Conservation (phyloP, 2,329 filamentous ascomycete species). For the Daldinia sp. region DNA sequence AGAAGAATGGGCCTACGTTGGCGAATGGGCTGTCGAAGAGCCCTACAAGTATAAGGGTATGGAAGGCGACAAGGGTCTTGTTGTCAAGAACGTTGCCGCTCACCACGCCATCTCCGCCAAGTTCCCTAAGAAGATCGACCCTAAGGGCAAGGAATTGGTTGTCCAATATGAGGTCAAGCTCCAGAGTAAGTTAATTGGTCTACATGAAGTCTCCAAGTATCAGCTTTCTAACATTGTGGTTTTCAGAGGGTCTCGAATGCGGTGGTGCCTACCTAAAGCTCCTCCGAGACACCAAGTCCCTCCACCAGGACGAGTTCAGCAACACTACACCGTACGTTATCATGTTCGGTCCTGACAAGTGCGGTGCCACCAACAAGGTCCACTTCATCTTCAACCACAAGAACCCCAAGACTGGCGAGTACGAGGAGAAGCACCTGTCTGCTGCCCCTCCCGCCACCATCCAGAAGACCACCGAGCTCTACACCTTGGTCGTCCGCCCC, state of each 20-base stretch:
- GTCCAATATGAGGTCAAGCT: constrained; percentile 99
- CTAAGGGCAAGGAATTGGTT: constrained; percentile 96
- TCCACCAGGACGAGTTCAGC: constrained; percentile 97
- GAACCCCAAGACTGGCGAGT: constrained; percentile 99
- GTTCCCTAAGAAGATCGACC: constrained; percentile 95
- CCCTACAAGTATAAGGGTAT: constrained; percentile 91
- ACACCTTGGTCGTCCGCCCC: constrained; percentile 95
- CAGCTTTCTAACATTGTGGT: constrained; percentile 51
- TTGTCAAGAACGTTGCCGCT: constrained; percentile 97
- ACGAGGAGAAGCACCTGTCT: constrained; percentile 98
- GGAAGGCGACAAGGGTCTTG: constrained; percentile 93
- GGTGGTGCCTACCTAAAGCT: constrained; percentile 99
- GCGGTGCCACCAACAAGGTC: constrained; percentile 98
- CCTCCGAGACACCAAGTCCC: constrained; percentile 95
- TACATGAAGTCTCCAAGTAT: background rate
- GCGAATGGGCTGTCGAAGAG: constrained; percentile 97
- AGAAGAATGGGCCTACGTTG: constrained; percentile 97
- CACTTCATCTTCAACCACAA: constrained; percentile 99
- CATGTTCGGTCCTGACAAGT: constrained; percentile 99
- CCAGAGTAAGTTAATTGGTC: constrained; percentile 77
- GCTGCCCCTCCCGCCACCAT: constrained; percentile 87
- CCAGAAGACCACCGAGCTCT: constrained; percentile 91
- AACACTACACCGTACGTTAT: constrained; percentile 98
- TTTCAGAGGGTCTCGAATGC: constrained; percentile 89
- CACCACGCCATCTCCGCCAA: constrained; percentile 99